Conservation (phyloP, 1,284 basidiomycete species). For the Ganoderma lingzhi region DNA sequence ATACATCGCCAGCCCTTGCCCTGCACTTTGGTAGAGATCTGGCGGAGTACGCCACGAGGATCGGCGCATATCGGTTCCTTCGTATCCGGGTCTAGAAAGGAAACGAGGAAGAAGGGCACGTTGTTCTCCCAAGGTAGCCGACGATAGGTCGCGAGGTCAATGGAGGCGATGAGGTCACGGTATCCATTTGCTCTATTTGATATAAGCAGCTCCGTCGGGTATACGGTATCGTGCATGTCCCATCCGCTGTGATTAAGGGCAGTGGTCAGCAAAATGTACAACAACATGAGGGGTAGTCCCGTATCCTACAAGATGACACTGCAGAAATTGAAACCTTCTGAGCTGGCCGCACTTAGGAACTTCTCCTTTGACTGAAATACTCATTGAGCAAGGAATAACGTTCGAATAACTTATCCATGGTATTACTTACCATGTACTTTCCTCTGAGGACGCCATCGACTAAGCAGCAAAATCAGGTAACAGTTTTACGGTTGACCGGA, state of each 20-base stretch:
- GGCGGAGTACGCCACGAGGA: slow-evolving; percentile 83
- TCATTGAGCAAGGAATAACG: slow-evolving; percentile 1
- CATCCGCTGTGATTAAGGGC: slow-evolving; percentile 63
- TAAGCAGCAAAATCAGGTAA: slow-evolving; percentile 37
- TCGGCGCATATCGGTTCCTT: slow-evolving; percentile 81
- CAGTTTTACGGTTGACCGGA: neutral
- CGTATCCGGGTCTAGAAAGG: slow-evolving; percentile 88
- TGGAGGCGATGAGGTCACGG: slow-evolving; percentile 84
- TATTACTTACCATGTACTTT: slow-evolving; percentile 82
- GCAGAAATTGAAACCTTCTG: slow-evolving; percentile 91
- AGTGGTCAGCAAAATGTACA: neutral
- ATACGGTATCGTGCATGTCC: slow-evolving; percentile 89
- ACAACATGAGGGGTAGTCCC: slow-evolving; percentile 13
- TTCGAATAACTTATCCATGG: too few relatives aligned
- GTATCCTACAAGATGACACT: slow-evolving; percentile 83
- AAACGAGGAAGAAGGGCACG: slow-evolving; percentile 92
- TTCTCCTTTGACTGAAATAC: slow-evolving; percentile 82
- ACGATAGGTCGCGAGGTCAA: slow-evolving; percentile 88
- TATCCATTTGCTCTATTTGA: slow-evolving; percentile 94
- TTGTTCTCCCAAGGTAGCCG: slow-evolving; percentile 94
- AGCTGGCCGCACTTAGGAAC: slow-evolving; percentile 86
- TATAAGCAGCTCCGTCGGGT: slow-evolving; percentile 86
- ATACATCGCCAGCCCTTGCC: slow-evolving; percentile 66
- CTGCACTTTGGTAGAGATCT: slow-evolving; percentile 60
- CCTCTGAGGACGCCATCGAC: slow-evolving; percentile 95